A percentile compares a stretch with the other conserved stretches of the same genome.
Conservation (phyloP, 2,329 filamentous ascomycete genomes). For the Aspergillus udagawae region DNA sequence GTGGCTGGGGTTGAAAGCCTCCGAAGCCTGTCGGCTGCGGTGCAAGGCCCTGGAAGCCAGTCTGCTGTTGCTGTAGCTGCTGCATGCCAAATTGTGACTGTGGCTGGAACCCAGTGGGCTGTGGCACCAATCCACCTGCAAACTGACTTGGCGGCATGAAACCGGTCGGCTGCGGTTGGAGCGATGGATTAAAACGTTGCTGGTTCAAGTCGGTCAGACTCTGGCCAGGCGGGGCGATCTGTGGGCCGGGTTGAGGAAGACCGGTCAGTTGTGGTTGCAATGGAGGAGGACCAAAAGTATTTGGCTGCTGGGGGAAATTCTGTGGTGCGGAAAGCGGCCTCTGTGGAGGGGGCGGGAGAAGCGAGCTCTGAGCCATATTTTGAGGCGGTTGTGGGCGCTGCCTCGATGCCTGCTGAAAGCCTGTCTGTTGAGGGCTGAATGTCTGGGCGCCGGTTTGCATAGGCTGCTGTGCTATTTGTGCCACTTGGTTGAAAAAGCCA, state of each 20-base stretch:
- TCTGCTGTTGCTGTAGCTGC: conserved; percentile 50
- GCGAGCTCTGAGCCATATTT: conserved; percentile 54
- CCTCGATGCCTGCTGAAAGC: conserved; percentile 46
- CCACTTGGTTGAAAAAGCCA: conserved; percentile 49
- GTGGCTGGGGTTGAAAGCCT: conserved; percentile 43
- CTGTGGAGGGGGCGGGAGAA: conserved; percentile 73
- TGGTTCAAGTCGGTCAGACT: conserved; percentile 71
- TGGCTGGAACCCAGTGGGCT: conserved; percentile 46
- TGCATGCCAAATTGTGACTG: conserved; percentile 44
- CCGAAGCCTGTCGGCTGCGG: conserved; percentile 54
- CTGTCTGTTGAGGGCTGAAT: conserved; percentile 36
- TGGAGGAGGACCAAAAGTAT: conserved; percentile 67
- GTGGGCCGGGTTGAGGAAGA: conserved; percentile 50
- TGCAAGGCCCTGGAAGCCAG: conserved; percentile 42
- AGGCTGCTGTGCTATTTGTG: conserved; percentile 22
- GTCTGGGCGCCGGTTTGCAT: conserved; percentile 15
- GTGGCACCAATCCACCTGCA: conserved; percentile 41
- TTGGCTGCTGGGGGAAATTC: conserved; percentile 67
- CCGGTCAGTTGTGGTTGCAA: conserved; percentile 85
- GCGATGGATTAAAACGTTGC: conserved; percentile 57
- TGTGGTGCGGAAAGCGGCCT: conserved; percentile 85
- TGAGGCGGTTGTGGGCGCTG: conserved; percentile 71
- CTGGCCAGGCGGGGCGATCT: conserved; percentile 69
- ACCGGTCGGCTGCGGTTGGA: conserved; percentile 62
- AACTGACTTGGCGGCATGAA: conserved; percentile 46